These are phyloP conservation scores for Pichia norvegensis DNA, from an alignment of 1,139 yeast species.

Conservation along the genomic window DNA sequence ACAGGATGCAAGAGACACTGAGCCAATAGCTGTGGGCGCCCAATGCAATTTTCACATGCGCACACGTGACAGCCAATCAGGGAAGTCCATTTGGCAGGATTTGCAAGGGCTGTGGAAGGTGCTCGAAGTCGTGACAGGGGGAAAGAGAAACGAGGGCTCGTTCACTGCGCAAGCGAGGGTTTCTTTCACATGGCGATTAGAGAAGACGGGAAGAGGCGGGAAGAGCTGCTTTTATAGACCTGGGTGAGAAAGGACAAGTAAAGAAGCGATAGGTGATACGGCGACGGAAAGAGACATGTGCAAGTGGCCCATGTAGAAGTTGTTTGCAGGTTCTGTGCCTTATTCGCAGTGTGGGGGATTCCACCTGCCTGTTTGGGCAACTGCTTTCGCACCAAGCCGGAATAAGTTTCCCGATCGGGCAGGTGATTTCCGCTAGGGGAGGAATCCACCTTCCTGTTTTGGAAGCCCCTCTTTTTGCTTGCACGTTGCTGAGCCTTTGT, in stretches of 20 bases:
- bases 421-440: background rate
- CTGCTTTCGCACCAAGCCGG: background rate
- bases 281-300: background rate
- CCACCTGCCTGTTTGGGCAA: slow-evolving; percentile 2
- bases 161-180: too few relatives aligned
- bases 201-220: background rate
- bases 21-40: background rate
- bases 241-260: background rate
- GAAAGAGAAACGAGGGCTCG: background rate
- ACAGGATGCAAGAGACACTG: too few relatives aligned
- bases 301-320: background rate
- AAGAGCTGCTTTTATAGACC: background rate
- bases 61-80: background rate
- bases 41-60: background rate
- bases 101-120: background rate
- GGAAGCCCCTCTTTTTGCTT: background rate
- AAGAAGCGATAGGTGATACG: too few relatives aligned
- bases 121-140: background rate
- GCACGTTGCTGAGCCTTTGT: too few relatives aligned
- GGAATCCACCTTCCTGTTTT: background rate
- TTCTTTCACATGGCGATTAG: background rate
- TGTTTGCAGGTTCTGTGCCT: background rate
- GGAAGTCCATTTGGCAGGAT: background rate
- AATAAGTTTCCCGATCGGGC: background rate
- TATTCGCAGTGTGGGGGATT: background rate